phyloP scores from a whole-genome alignment of 164 flowering plant genomes.

The Vitis amurensis region DNA sequence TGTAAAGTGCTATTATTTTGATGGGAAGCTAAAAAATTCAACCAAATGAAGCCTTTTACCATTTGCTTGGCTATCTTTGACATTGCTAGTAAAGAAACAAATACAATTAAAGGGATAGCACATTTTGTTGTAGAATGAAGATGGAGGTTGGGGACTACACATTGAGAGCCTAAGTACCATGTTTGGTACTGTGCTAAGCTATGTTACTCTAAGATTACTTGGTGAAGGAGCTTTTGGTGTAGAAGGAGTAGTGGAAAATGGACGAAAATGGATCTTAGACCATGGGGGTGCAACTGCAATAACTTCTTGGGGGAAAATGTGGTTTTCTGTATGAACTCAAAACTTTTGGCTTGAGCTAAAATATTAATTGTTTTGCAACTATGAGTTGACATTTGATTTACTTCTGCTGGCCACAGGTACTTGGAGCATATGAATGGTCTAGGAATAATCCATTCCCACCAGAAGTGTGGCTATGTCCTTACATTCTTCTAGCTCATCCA shows the following conservation, averaged over 20 bases:
- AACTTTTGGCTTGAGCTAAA: neutral
- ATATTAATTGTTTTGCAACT: neutral
- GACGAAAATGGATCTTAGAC: slow-evolving; percentile 12
- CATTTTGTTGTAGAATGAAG: too few species aligned
- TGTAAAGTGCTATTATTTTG: too few species aligned
- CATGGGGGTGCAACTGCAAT: slow-evolving; percentile 16
- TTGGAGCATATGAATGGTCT: slow-evolving; percentile 10
- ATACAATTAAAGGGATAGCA: too few species aligned
- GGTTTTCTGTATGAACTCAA: slow-evolving; percentile 10
- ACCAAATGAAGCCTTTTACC: too few species aligned
- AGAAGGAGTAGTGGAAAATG: slow-evolving; percentile 4
- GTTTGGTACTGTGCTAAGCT: too few species aligned
- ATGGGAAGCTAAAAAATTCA: too few species aligned
- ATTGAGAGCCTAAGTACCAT: too few species aligned
- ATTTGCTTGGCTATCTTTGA: too few species aligned
- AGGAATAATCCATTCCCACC: slow-evolving; percentile 10
- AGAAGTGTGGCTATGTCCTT: slow-evolving; percentile 11
- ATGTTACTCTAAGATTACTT: too few species aligned
- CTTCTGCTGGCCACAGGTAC: slow-evolving; percentile 4
- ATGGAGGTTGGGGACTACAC: too few species aligned
- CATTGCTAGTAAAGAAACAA: too few species aligned
- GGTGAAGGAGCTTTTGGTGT: neutral
- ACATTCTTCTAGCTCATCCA: slow-evolving; percentile 5
- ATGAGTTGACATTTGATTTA: neutral
- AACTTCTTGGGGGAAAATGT: slow-evolving; percentile 18